Base-by-base conservation (phyloP, 306 rosid species). In the Oemleria cerasiformis region DNA sequence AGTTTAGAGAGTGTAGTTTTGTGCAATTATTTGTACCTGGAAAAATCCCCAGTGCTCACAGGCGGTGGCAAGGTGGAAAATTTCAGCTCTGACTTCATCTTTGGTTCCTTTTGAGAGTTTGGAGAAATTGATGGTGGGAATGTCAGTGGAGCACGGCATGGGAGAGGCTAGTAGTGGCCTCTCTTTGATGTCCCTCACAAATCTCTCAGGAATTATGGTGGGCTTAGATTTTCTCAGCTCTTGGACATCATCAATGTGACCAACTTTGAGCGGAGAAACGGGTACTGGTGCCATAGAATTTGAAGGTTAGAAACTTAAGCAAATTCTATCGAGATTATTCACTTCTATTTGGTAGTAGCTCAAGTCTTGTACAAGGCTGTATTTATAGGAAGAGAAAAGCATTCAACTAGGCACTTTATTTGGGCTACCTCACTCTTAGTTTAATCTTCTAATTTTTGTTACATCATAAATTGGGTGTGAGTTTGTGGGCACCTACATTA, bases 1-100 rank as follows among this genome's bases (percentile, higher is more conserved):
- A 42, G n/a, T 58, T 63, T 65, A 53, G 56, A 63, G n/a, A 38
- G 64, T 30, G 44, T 34, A 58, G 53, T 40, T 13, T 16, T 6
- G 48, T 15, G 20, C 17, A 39, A 40, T 48, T 30, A 30, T 30
- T 30, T 63, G 54, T 84, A 90, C 99, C 99, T 95, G 97, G 78
- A 95, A 95, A 82, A 95, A 95, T 57, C 97, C 99, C 97, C 93
- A 95, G 58, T 91, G 83, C 55, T 88, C 79, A 71, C 97, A 89
- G 57, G 99, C 96, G 50, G 80, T 67, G 20, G 87, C 74, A 77
- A 95, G 96, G 44, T 80, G 81, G 71, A 68, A 58, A 63, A 86
- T 54, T 73, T 94, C 89, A 70, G 0, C 50, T 58, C 65, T 67
- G 43, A 70, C 6, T 69, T 87, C 91, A 45, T 87, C 88, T 68